Percentiles rank a stretch among this genome's conserved stretches.
These are phyloP conservation scores for Stephanodiscus triporus DNA, from an alignment of 108 stramenopile species.

Conservation along the genomic window DNA sequence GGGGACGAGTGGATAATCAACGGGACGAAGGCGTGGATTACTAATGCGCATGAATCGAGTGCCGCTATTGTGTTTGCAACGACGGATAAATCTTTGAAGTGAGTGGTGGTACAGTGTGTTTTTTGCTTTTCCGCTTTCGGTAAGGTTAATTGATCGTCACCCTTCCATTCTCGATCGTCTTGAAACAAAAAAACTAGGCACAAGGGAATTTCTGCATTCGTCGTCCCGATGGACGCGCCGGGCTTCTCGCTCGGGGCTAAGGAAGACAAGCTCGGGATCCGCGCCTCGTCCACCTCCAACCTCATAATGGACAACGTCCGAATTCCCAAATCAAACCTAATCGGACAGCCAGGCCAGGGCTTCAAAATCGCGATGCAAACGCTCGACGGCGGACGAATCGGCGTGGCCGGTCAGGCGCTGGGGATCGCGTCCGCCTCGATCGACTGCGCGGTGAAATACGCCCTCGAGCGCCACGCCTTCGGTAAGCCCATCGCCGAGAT, in stretches of 20 bases:
- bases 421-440: slow-evolving; percentile 94
- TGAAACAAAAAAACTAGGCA: slow-evolving; percentile 52
- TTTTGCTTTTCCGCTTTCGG: background rate
- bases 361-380: slow-evolving; percentile 98
- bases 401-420: slow-evolving; percentile 95
- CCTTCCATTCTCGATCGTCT: background rate
- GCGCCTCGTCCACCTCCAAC: slow-evolving; percentile 94
- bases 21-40: slow-evolving; percentile 99
- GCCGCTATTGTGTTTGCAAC: slow-evolving; percentile 97
- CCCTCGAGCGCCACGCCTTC: slow-evolving; percentile 92
- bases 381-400: slow-evolving; percentile 96
- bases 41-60: slow-evolving; percentile 93
- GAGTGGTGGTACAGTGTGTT: slow-evolving; percentile 30
- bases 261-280: slow-evolving; percentile 97
- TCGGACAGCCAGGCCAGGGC: slow-evolving; percentile 89
- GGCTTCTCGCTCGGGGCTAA: slow-evolving; percentile 96
- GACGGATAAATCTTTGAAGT: slow-evolving; percentile 95
- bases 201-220: slow-evolving; percentile 93
- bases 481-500: slow-evolving; percentile 92
- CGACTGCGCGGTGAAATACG: slow-evolving; percentile 96
- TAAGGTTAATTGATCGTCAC: background rate
- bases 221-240: slow-evolving; percentile 80
- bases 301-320: slow-evolving; percentile 95
- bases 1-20: slow-evolving; percentile 93
- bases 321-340: slow-evolving; percentile 75